phyloP scores from a whole-genome alignment of 1,284 basidiomycete genomes.

The Amylostereum chailletii region DNA sequence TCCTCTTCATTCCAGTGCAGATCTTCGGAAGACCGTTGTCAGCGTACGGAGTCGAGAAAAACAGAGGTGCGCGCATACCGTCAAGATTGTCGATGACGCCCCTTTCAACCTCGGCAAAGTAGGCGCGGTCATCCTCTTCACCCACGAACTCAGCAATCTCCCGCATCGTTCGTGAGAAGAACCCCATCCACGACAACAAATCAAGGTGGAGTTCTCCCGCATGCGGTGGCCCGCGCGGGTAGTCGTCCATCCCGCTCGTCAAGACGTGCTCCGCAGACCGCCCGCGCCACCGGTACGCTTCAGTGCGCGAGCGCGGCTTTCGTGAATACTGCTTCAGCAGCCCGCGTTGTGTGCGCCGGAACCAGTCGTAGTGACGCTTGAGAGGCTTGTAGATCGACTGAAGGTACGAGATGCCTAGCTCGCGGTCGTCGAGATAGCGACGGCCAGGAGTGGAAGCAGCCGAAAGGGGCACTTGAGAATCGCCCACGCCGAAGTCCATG shows the following conservation, averaged over 20 bases:
- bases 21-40: constrained; percentile 37
- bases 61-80: constrained; percentile 34
- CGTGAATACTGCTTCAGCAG: constrained; percentile 88
- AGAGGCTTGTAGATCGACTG: constrained; percentile 76
- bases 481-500: constrained; percentile 44
- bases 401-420: constrained; percentile 61
- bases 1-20: constrained; percentile 87
- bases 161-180: constrained; percentile 84
- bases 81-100: constrained; percentile 84
- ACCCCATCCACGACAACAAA: constrained; percentile 92
- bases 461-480: constrained; percentile 37
- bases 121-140: constrained; percentile 70
- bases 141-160: constrained; percentile 80
- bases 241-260: constrained; percentile 94
- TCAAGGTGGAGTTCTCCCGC: constrained; percentile 90
- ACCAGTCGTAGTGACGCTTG: constrained; percentile 92
- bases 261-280: constrained; percentile 80
- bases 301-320: constrained; percentile 72
- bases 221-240: constrained; percentile 82
- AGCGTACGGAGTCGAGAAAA: constrained; percentile 1
- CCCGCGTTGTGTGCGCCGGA: constrained; percentile 85
- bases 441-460: constrained; percentile 25
- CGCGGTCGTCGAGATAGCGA: constrained; percentile 46
- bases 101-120: constrained; percentile 69
- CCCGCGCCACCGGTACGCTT: constrained; percentile 94